These are phyloP conservation scores for Verbena officinalis DNA, from an alignment of 257 asterid species.

Conservation along the genomic window DNA sequence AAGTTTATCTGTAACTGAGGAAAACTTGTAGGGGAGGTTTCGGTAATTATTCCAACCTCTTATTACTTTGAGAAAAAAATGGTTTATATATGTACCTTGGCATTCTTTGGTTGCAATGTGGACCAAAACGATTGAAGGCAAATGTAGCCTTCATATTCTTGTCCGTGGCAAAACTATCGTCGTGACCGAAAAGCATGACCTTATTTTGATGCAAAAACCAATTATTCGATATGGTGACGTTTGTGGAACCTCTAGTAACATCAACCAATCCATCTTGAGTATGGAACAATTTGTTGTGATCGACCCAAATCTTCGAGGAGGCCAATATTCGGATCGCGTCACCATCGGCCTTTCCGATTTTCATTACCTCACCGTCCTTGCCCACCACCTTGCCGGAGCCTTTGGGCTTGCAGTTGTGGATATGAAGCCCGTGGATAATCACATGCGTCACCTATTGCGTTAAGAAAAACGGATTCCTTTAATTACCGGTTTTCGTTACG, in stretches of 20 bases:
- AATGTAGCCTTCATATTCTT: conserved; percentile 77
- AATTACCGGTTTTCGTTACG: no score
- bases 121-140: conserved; percentile 85
- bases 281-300: conserved; percentile 68
- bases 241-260: conserved; percentile 79
- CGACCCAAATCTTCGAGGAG: conserved; percentile 73
- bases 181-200: conserved; percentile 87
- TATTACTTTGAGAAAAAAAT: no score
- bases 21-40: no score
- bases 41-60: no score
- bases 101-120: conserved; percentile 76
- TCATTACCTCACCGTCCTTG: conserved; percentile 38
- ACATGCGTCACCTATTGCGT: conserved; percentile 80
- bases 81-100: conserved; percentile 52
- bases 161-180: conserved; percentile 63
- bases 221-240: conserved; percentile 72
- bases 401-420: conserved; percentile 68
- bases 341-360: conserved; percentile 66
- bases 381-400: conserved; percentile 55
- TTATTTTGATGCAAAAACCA: conserved; percentile 72
- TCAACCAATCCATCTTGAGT: conserved; percentile 73
- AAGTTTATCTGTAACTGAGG: no score
- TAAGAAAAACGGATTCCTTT: no score
- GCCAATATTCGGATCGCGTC: conserved; percentile 70
- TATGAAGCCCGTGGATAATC: conserved; percentile 68